Conservation (phyloP, 257 asterid species). For the Lantana camara region DNA sequence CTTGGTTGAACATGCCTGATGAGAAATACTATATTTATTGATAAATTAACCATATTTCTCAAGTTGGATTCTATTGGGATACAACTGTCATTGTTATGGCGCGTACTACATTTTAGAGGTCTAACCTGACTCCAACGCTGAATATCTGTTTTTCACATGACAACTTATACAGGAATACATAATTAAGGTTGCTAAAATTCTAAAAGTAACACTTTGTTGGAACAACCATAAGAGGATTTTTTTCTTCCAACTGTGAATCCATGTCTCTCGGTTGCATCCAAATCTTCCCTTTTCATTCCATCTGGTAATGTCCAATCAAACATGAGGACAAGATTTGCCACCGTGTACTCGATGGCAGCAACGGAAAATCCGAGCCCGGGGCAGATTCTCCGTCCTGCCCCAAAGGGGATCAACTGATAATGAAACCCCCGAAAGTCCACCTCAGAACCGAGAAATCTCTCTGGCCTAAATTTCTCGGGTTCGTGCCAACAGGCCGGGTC, state of each 20-base stretch:
- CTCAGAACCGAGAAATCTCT: slow-evolving; percentile 31
- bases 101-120: no score
- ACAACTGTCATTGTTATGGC: no score
- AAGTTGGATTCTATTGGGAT: no score
- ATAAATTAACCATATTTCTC: no score
- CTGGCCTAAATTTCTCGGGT: slow-evolving; percentile 31
- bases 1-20: no score
- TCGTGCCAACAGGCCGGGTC: slow-evolving; percentile 36
- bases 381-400: slow-evolving; percentile 35
- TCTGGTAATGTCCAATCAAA: slow-evolving; percentile 39
- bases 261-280: slow-evolving; percentile 36
- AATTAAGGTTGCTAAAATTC: no score
- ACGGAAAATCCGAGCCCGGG: slow-evolving; percentile 27
- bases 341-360: slow-evolving; percentile 4
- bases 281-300: slow-evolving; percentile 23
- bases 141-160: no score
- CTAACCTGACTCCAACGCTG: no score
- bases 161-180: no score
- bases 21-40: no score
- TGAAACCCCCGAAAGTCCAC: slow-evolving; percentile 30
- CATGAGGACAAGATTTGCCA: slow-evolving; percentile 34
- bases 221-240: slow-evolving; percentile 30
- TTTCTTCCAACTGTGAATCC: slow-evolving; percentile 25
- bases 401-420: slow-evolving; percentile 36
- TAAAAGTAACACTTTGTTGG: slow-evolving; percentile 9